Percentiles rank a stretch among this genome's conserved stretches.
These are phyloP conservation scores for Raffaelea albimanens DNA, from an alignment of 2,329 filamentous ascomycete species.

Conservation along the genomic window DNA sequence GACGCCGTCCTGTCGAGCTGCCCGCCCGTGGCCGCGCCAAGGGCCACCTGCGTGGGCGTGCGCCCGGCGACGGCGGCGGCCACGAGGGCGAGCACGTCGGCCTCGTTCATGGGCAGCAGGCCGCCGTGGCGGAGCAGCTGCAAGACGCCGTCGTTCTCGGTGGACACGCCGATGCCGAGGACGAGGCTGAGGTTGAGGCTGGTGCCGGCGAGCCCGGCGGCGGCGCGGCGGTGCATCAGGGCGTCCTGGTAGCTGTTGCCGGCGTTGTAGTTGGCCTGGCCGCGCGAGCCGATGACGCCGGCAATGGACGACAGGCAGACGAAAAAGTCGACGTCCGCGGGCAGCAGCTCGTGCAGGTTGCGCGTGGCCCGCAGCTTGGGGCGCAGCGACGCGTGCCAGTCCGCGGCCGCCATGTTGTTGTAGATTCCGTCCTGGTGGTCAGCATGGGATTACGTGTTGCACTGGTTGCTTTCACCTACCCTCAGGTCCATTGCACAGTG, in stretches of 20 bases:
- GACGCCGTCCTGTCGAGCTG: background rate
- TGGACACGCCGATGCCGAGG: background rate
- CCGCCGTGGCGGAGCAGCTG: background rate
- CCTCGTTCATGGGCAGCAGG: background rate
- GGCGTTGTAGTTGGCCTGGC: slow-evolving; percentile 30
- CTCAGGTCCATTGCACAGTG: slow-evolving; percentile 1
- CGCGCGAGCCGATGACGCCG: slow-evolving; percentile 22
- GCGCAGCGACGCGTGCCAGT: slow-evolving; percentile 9
- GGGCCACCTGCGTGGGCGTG: background rate
- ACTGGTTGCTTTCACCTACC: background rate
- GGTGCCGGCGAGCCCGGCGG: slow-evolving; percentile 25
- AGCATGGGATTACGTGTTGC: background rate
- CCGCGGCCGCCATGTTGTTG: slow-evolving; percentile 2
- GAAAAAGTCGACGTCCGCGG: slow-evolving; percentile 20
- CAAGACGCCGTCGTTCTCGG: background rate
- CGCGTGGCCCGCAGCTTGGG: slow-evolving; percentile 23
- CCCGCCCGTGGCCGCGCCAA: background rate
- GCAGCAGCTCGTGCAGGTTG: slow-evolving; percentile 19
- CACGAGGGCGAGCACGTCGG: background rate
- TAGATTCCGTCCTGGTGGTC: slow-evolving; percentile 8
- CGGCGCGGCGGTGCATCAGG: slow-evolving; percentile 26
- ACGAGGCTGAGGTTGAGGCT: slow-evolving; percentile 28
- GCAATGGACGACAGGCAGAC: slow-evolving; percentile 19
- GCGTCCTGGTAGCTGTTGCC: slow-evolving; percentile 31
- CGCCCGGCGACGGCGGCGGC: background rate